A percentile compares a stretch with the other conserved stretches of the same genome.
phyloP scores from a whole-genome alignment of 1,284 basidiomycete genomes.

The Boletus sp. region DNA sequence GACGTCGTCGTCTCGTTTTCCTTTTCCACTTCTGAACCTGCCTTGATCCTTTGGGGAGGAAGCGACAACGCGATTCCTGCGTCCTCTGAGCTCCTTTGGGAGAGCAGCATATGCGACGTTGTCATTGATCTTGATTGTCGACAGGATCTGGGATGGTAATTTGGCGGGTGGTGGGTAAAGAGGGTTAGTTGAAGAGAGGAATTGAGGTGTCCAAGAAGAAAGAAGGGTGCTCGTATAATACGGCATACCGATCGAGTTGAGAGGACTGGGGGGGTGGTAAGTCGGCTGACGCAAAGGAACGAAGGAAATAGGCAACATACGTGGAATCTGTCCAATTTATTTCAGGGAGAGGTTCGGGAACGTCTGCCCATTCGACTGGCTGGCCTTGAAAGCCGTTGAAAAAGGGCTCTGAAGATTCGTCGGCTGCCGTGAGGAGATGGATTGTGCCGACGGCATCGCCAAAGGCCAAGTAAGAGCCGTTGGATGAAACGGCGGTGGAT shows the following conservation, averaged over 20 bases:
- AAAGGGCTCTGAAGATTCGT: slow-evolving; percentile 58
- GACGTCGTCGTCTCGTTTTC: slow-evolving; percentile 41
- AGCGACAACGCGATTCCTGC: slow-evolving; percentile 68
- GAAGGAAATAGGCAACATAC: slow-evolving; percentile 40
- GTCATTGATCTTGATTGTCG: slow-evolving; percentile 81
- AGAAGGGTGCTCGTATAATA: slow-evolving; percentile 77
- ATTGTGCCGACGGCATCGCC: slow-evolving; percentile 86
- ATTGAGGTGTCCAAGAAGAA: slow-evolving; percentile 71
- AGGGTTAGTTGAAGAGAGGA: slow-evolving; percentile 42
- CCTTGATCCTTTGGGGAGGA: slow-evolving; percentile 48
- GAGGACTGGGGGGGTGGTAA: slow-evolving; percentile 51
- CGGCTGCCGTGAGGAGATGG: slow-evolving; percentile 76
- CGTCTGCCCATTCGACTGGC: slow-evolving; percentile 82
- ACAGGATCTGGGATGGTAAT: slow-evolving; percentile 76
- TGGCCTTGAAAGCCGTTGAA: slow-evolving; percentile 88
- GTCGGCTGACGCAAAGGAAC: background rate
- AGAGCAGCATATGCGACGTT: slow-evolving; percentile 84
- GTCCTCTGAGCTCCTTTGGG: slow-evolving; percentile 79
- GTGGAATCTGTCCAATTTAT: slow-evolving; percentile 82
- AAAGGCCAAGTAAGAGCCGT: slow-evolving; percentile 88
- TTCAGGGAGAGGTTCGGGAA: slow-evolving; percentile 62
- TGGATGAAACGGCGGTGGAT: slow-evolving; percentile 79
- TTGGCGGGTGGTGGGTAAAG: slow-evolving; percentile 64
- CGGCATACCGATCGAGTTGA: slow-evolving; percentile 89
- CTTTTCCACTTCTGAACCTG: slow-evolving; percentile 85